These are phyloP conservation scores for Martiniozyma asiatica DNA, from an alignment of 1,139 yeast genomes.

Conservation along the genomic window DNA sequence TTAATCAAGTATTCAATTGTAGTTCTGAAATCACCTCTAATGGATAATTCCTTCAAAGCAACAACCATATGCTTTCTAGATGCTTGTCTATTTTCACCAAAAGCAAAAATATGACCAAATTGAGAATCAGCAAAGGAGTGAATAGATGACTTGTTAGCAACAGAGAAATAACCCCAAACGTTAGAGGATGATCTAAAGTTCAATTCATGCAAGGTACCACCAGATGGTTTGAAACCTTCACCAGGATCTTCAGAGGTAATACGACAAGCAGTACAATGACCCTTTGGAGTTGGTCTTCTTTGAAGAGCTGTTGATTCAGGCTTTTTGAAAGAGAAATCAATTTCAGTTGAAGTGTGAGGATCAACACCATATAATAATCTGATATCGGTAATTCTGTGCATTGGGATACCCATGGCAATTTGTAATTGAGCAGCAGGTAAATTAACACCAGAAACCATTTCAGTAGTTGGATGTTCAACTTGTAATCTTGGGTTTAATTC, in stretches of 20 bases:
- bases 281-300: constrained; percentile 89
- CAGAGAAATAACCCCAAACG: constrained; percentile 99
- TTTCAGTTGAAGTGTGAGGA: constrained; percentile 82
- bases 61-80: constrained; percentile 98
- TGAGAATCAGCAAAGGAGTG: constrained; percentile 97
- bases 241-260: constrained; percentile 98
- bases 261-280: constrained; percentile 98
- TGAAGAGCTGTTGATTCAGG: constrained; percentile 65
- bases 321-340: constrained; percentile 79
- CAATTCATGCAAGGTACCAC: constrained; percentile 91
- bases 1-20: constrained; percentile 95
- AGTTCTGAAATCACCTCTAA: constrained; percentile 96
- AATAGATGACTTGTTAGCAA: constrained; percentile 90
- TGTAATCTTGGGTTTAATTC: constrained; percentile 96
- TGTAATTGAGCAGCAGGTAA: constrained; percentile 97
- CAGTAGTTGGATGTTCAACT: constrained; percentile 99
- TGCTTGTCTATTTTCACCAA: constrained; percentile 96
- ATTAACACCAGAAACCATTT: constrained; percentile 97
- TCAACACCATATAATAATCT: constrained; percentile 90
- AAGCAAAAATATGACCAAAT: constrained; percentile 96
- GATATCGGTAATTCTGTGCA: constrained; percentile 88
- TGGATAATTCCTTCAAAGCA: constrained; percentile 88
- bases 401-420: constrained; percentile 98
- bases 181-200: constrained; percentile 94
- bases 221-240: constrained; percentile 97